Percentiles rank a stretch among this genome's conserved stretches.
Evolutionary conservation across 2,329 filamentous ascomycete genomes (phyloP).

Genomic region (Colletotrichum brevisporum): DNA sequence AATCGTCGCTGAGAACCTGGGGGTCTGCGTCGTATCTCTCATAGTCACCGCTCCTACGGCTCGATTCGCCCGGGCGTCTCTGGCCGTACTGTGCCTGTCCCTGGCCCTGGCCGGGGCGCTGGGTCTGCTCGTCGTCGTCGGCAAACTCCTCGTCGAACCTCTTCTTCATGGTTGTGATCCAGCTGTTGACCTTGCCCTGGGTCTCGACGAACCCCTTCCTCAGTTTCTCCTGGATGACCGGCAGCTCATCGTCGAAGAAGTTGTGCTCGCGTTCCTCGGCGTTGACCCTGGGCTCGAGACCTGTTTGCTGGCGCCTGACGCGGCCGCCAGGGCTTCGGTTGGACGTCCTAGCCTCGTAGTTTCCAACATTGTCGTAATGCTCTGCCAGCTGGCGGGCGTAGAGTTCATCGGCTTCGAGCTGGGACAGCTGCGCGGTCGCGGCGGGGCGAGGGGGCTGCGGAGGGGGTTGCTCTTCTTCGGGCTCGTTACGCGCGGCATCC

Average conservation of each 20-base stretch:
- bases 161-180: conserved; percentile 94
- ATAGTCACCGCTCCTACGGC: conserved; percentile 85
- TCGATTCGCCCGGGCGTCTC: conserved; percentile 71
- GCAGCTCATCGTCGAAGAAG: conserved; percentile 96
- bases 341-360: conserved; percentile 70
- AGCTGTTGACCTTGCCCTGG: conserved; percentile 91
- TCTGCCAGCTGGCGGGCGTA: conserved; percentile 95
- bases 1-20: conserved; percentile 90
- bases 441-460: conserved; percentile 84
- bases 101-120: conserved; percentile 51
- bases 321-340: conserved; percentile 54
- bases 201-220: conserved; percentile 96
- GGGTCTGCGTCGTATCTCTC: conserved; percentile 96
- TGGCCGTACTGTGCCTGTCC: conserved; percentile 40
- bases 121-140: conserved; percentile 71
- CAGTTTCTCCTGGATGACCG: conserved; percentile 92
- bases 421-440: conserved; percentile 74
- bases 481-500: conserved; percentile 71
- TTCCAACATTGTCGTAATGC: conserved; percentile 80
- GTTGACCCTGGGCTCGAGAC: conserved; percentile 62
- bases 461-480: conserved; percentile 74
- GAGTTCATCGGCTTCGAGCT: conserved; percentile 90
- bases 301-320: conserved; percentile 54
- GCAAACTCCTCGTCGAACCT: conserved; percentile 91
- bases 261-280: conserved; percentile 82